Base-by-base conservation (phyloP, 306 rosid species). In the Prosopis cineraria region DNA sequence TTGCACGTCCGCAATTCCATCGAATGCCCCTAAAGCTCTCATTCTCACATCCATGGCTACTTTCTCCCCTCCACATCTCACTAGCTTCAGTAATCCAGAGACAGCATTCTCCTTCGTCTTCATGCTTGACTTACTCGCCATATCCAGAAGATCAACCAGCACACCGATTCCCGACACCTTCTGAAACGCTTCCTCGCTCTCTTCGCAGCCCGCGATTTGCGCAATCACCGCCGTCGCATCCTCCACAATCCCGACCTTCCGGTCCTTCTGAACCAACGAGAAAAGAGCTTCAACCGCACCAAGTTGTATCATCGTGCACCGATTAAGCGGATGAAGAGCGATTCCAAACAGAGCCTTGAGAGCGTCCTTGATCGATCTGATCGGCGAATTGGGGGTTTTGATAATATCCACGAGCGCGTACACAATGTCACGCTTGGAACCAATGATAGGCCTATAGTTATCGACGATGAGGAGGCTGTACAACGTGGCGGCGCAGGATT, bases 201-300 rank as follows among this genome's bases (percentile, higher is more conserved):
- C 99, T 24, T 88, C 97, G 73, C 98, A 95, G 1, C 98, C 99
- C 1, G 98, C 98, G 5, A 95, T 84, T 84, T 95, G 99, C 5
- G 99, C 97, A 0, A 95, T 75, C 20, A 95, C 99, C 20, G 99
- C 99, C 27, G 99, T 88, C 0, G 96, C 88, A 20, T 95, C 99
- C 81, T 95, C 99, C 24, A 91, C 87, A 24, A 95, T 82, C 45
- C 99, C 99, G 0, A 84, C 79, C 55, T 91, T 74, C 5, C 90
- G 86, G 25, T 85, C 99, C 84, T 85, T 85, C 1, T 83, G 64
- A 0, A 91, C 78, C 2, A 91, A 56, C 0, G 89, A 70, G 44
- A 95, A 95, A 1, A 95, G 83, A 36, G 90, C 86, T 9, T 92
- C 88, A 11, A 91, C 88, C 10, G 66, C 93, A 19, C 97, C 90